Percentiles rank a stretch among this genome's conserved stretches.
Evolutionary conservation across 768 basidiomycete genomes (phyloP).

Genomic region (Collybiopsis confluens): DNA sequence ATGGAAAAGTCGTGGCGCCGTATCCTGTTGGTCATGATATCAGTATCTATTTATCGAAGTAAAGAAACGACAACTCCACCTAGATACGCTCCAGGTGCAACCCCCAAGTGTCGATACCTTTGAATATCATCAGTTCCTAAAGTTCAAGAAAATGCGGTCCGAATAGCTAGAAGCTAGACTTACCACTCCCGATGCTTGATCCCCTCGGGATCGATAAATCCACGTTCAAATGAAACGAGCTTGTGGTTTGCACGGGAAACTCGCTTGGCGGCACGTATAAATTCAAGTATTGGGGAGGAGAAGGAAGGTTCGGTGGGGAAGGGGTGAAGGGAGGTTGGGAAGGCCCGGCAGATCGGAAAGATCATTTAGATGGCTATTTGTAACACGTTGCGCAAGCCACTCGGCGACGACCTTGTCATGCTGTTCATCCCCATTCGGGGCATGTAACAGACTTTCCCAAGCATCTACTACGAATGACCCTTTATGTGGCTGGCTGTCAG

Average conservation of each 20-base stretch:
- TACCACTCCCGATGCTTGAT: slow-evolving; percentile 77
- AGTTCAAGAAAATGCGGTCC: too few relatives aligned
- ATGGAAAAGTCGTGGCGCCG: slow-evolving; percentile 83
- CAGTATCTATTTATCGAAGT: background rate
- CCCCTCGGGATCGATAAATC: slow-evolving; percentile 75
- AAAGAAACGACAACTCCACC: background rate
- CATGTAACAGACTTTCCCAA: slow-evolving; percentile 30
- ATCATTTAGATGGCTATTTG: background rate
- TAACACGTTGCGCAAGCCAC: background rate
- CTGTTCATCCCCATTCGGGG: slow-evolving; percentile 15
- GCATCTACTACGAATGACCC: slow-evolving; percentile 17
- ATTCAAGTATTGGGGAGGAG: slow-evolving; percentile 28
- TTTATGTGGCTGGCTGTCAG: slow-evolving; percentile 11
- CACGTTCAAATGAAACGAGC: slow-evolving; percentile 68
- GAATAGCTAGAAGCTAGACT: slow-evolving; percentile 24
- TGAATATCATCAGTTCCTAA: slow-evolving; percentile 30
- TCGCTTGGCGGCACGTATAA: slow-evolving; percentile 56
- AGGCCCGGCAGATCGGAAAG: background rate
- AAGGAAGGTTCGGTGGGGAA: slow-evolving; percentile 10
- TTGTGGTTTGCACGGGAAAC: slow-evolving; percentile 61
- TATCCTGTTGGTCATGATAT: slow-evolving; percentile 47
- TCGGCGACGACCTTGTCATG: slow-evolving; percentile 1
- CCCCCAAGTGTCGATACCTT: slow-evolving; percentile 24
- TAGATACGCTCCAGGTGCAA: slow-evolving; percentile 9
- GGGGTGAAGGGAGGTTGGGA: slow-evolving; percentile 15